Evolutionary conservation across 176 grass and related monocot genomes (phyloP).

Genomic region (Carex littledalei): DNA sequence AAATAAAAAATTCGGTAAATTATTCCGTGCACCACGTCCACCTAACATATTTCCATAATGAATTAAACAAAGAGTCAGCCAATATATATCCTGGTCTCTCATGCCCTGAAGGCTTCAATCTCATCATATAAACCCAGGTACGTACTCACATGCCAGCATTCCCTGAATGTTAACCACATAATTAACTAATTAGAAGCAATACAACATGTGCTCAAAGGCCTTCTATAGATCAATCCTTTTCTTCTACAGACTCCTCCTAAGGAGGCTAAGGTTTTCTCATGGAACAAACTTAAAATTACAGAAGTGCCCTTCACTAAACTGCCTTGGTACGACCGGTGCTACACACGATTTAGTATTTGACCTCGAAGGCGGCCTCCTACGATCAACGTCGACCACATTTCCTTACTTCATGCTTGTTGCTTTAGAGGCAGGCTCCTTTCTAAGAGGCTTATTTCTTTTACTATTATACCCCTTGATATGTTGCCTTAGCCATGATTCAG

Average conservation of each 20-base stretch:
- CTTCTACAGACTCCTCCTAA: slow-evolving; percentile 34
- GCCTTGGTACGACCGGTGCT: not conserved
- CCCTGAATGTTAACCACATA: not conserved
- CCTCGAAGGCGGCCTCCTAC: slow-evolving; percentile 50
- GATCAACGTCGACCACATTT: slow-evolving; percentile 46
- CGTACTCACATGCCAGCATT: not conserved
- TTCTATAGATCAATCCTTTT: slow-evolving; percentile 36
- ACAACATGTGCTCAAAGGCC: slow-evolving; percentile 37
- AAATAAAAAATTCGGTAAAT: not conserved
- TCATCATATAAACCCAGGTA: not conserved
- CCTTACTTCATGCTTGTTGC: slow-evolving; percentile 94
- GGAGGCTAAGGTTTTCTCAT: slow-evolving; percentile 33
- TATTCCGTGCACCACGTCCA: not conserved
- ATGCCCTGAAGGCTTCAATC: not conserved
- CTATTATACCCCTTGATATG: slow-evolving; percentile 49
- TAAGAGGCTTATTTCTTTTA: slow-evolving; percentile 50
- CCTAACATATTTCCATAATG: not conserved
- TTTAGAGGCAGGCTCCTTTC: slow-evolving; percentile 53
- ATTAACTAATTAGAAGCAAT: not conserved
- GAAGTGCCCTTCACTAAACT: not conserved
- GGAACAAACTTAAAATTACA: slow-evolving; percentile 12
- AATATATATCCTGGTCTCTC: not conserved
- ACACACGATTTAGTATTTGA: not conserved
- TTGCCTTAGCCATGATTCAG: slow-evolving; percentile 15
- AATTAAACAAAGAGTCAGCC: not conserved